Evolutionary conservation across 257 asterid species (phyloP), one percentile per base, ranked within the genome.

Genomic region (Solanum clarkiae): DNA sequence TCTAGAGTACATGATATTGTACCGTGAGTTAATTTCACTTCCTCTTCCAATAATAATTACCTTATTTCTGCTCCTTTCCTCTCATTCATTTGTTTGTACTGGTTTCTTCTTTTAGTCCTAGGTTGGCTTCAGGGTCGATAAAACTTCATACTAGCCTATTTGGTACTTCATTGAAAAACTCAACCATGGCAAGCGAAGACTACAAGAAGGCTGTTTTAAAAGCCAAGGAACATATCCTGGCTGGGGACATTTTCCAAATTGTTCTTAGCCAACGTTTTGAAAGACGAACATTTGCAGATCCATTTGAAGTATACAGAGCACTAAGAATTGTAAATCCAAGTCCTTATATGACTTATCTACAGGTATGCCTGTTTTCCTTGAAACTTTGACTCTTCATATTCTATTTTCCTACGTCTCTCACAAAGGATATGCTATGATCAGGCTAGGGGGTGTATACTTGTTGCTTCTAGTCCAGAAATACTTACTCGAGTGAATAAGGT

Each of bases 201-300:
- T 95, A 93, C 80, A 88, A 88, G 93, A 87, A 91, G 36, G 99
- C 98, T 29, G 98, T 97, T 79, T 51, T 88, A 84, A 88, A 91
- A 86, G 97, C 98, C 70, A 97, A 95, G 94, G 99, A 97, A 88
- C 98, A 95, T 87, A 97, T 97, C 87, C 87, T 95, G 82, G 99
- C 99, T 81, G 99, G 99, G 85, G 99, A 97, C 88, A 95, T 97
- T 83, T 97, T 97, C 90, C 99, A 97, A 91, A 95, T 95, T 85
- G 99, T 95, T 83, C 93, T 97, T 84, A 97, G 99, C 87, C 99
- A 97, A 86, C 97, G 99, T 13, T 97, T 97, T 91, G 99, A 97
- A 87, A 91, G 99, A 26, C 89, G 93, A 80, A 97, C 99, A 24
- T 97, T 91, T 90, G 99, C 98, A 13, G 99, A 97, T 84, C 99